phyloP scores from a whole-genome alignment of 2,329 filamentous ascomycete species.

The Penicillium paneum region DNA sequence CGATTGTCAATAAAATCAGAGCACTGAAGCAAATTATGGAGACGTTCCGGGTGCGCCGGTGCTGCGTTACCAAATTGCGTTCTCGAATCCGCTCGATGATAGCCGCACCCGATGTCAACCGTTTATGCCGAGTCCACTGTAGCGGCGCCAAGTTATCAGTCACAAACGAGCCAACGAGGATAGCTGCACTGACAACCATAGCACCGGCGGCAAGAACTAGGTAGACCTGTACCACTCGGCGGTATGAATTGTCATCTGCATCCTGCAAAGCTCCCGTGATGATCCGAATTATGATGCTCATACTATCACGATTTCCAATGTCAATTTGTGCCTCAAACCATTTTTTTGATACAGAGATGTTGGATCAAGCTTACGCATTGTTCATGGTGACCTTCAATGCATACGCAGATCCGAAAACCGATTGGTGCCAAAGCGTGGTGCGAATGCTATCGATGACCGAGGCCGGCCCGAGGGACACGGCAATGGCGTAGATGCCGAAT shows the following conservation, averaged over 20 bases:
- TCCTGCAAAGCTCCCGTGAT: constrained; percentile 60
- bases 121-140: constrained; percentile 58
- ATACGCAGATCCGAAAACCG: constrained; percentile 60
- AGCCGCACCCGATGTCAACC: constrained; percentile 45
- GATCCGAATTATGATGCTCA: constrained; percentile 60
- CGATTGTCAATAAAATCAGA: constrained; percentile 49
- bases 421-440: constrained; percentile 58
- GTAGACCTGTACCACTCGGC: constrained; percentile 56
- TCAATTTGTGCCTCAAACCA: not conserved
- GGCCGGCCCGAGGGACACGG: constrained; percentile 55
- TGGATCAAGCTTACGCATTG: constrained; percentile 44
- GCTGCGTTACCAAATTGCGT: constrained; percentile 39
- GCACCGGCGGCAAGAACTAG: constrained; percentile 53
- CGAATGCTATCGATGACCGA: constrained; percentile 61
- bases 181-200: constrained; percentile 43
- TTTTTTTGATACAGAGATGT: not conserved
- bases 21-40: constrained; percentile 46
- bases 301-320: constrained; percentile 35
- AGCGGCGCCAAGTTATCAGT: constrained; percentile 48
- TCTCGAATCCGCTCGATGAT: constrained; percentile 45
- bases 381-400: constrained; percentile 61
- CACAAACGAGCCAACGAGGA: constrained; percentile 42
- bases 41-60: constrained; percentile 41
- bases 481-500: constrained; percentile 60
- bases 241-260: constrained; percentile 54